A percentile compares a stretch with the other conserved stretches of the same genome.
Evolutionary conservation across 441 rosid species (phyloP).

Genomic region (California macrophylla): DNA sequence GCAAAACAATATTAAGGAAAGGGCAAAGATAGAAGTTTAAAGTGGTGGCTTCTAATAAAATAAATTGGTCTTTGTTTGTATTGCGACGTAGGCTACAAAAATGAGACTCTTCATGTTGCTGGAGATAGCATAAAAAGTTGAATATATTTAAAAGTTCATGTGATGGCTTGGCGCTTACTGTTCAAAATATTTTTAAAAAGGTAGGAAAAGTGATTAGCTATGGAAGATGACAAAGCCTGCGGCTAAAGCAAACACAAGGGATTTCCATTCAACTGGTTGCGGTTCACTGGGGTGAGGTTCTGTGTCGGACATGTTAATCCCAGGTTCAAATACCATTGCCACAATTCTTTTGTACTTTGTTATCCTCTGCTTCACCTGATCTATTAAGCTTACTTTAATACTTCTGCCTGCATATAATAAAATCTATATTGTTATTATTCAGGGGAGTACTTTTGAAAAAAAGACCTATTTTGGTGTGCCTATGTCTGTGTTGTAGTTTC

Average conservation of each 20-base stretch:
- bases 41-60: not conserved
- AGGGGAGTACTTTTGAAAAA: not conserved
- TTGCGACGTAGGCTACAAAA: not conserved
- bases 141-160: not conserved
- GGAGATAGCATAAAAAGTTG: not conserved
- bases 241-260: not conserved
- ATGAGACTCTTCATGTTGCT: not conserved
- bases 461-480: not conserved
- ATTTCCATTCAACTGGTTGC: not conserved
- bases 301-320: not conserved
- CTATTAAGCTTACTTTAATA: not conserved
- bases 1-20: not conserved
- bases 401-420: not conserved
- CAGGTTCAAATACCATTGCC: not conserved
- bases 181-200: not conserved
- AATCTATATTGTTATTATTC: not conserved
- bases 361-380: not conserved
- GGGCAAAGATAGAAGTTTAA: not conserved
- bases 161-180: not conserved
- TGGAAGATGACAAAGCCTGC: not conserved
- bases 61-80: not conserved
- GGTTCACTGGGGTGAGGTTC: not conserved
- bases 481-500: not conserved
- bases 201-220: not conserved
- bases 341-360: not conserved